Percentiles rank a stretch among this genome's conserved stretches.
phyloP scores from a whole-genome alignment of 2,329 filamentous ascomycete species.

The Hypoxylon sp. region DNA sequence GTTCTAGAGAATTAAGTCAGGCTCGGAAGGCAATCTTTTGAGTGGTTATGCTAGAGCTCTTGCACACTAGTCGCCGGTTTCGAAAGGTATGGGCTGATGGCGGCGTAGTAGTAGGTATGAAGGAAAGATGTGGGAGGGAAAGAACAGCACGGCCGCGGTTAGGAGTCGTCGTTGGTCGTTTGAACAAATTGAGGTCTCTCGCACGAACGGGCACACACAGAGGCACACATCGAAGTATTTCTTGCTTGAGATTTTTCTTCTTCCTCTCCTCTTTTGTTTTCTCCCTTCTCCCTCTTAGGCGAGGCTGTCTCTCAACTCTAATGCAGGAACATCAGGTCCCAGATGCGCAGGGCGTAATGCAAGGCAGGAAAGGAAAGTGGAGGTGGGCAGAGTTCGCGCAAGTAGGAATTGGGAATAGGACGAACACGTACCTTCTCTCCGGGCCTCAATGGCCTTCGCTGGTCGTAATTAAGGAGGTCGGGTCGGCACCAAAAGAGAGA shows the following conservation, averaged over 20 bases:
- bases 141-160: conserved; percentile 30
- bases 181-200: conserved; percentile 39
- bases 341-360: conserved; percentile 44
- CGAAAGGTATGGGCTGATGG: conserved; percentile 28
- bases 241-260: conserved; percentile 19
- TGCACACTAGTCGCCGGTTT: conserved; percentile 28
- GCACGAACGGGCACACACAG: conserved; percentile 37
- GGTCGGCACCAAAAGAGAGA: conserved; percentile 51
- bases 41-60: conserved; percentile 21
- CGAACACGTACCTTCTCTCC: conserved; percentile 53
- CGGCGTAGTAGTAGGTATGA: conserved; percentile 27
- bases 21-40: conserved; percentile 24
- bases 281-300: conserved; percentile 28
- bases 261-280: conserved; percentile 21
- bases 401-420: conserved; percentile 42
- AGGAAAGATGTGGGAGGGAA: conserved; percentile 14
- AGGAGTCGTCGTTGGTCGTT: conserved; percentile 44
- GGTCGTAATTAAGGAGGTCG: conserved; percentile 54
- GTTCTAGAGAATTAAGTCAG: conserved; percentile 32
- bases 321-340: conserved; percentile 47
- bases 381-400: conserved; percentile 46
- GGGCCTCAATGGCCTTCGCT: conserved; percentile 48
- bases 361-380: conserved; percentile 42
- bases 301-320: conserved; percentile 46
- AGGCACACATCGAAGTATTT: conserved; percentile 35